Evolutionary conservation across 345 rosid species (phyloP), one percentile per base, ranked within the genome.

Genomic region (Salix brachista): DNA sequence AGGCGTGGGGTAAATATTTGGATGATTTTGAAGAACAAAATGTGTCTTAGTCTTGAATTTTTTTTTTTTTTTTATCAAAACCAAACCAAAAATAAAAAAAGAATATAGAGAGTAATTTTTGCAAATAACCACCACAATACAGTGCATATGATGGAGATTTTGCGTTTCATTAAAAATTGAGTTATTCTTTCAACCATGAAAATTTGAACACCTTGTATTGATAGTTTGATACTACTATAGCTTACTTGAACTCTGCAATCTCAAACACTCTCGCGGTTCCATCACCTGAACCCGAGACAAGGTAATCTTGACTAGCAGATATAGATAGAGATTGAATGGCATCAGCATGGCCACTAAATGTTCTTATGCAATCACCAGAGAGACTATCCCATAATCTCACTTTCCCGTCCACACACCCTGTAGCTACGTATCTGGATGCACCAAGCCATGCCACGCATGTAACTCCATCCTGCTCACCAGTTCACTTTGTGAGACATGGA

Each of bases 351-450:
- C 97, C 98, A 9, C 88, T 78, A 70, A 83, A 90, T 60, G 85
- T 90, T 80, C 85, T 87, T 0, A 88, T 78, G 62, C 94, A 91
- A 44, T 84, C 91, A 4, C 96, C 97, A 5, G 92, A 89, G 3
- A 92, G 92, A 85, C 92, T 82, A 75, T 96, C 96, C 98, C 98
- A 93, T 30, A 96, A 26, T 28, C 86, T 79, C 74, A 96, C 90
- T 76, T 84, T 84, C 77, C 98, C 98, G 65, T 92, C 92, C 0
- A 80, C 82, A 19, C 94, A 92, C 16, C 98, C 99, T 0, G 98
- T 87, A 46, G 91, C 94, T 68, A 96, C 18, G 78, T 82, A 96
- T 78, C 80, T 89, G 6, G 97, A 80, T 25, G 80, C 58, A 71
- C 94, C 96, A 12, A 96, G 83, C 99, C 99, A 96, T 52, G 89